Percentiles rank a stretch among this genome's conserved stretches.
Evolutionary conservation across 1,284 basidiomycete genomes (phyloP).

Genomic region (Rhodotorula glutinis): DNA sequence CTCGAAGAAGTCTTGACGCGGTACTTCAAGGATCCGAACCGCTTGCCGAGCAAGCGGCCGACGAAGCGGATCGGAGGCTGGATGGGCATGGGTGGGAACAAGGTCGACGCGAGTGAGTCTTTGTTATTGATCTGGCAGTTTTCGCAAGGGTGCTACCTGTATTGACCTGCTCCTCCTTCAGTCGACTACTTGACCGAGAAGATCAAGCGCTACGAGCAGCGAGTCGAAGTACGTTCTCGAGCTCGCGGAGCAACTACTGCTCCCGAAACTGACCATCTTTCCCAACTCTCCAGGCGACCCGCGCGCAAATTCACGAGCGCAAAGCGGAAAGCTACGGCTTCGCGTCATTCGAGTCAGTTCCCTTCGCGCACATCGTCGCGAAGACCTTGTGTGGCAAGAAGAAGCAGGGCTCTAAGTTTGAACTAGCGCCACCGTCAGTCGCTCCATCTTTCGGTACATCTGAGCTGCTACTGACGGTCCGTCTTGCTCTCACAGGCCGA

Average conservation of each 20-base stretch:
- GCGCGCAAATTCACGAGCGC: conserved; percentile 37
- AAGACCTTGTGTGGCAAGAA: conserved; percentile 64
- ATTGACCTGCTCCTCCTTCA: not conserved
- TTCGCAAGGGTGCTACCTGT: not conserved
- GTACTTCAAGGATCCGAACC: conserved; percentile 72
- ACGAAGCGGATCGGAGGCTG: conserved; percentile 68
- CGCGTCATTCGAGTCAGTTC: conserved; percentile 86
- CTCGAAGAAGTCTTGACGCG: conserved; percentile 77
- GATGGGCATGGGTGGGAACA: conserved; percentile 71
- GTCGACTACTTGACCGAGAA: conserved; percentile 71
- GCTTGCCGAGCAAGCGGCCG: conserved; percentile 69
- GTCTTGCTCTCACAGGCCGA: conserved; percentile 39
- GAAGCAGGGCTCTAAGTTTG: conserved; percentile 66
- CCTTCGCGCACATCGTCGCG: conserved; percentile 82
- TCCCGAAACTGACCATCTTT: conserved; percentile 47
- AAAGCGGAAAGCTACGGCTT: conserved; percentile 75
- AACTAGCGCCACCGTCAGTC: conserved; percentile 64
- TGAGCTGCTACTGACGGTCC: conserved; percentile 40
- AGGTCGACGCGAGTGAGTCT: conserved; percentile 48
- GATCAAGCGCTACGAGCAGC: conserved; percentile 59
- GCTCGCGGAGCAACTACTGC: conserved; percentile 26
- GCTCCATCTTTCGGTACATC: too few species aligned
- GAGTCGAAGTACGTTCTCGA: conserved; percentile 59
- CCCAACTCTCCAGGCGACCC: conserved; percentile 49
- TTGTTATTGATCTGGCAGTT: conserved; percentile 39